A percentile compares a stretch with the other conserved stretches of the same genome.
Evolutionary conservation across 176 grass and related monocot genomes (phyloP).

Genomic region (Alopecurus myosuroides): DNA sequence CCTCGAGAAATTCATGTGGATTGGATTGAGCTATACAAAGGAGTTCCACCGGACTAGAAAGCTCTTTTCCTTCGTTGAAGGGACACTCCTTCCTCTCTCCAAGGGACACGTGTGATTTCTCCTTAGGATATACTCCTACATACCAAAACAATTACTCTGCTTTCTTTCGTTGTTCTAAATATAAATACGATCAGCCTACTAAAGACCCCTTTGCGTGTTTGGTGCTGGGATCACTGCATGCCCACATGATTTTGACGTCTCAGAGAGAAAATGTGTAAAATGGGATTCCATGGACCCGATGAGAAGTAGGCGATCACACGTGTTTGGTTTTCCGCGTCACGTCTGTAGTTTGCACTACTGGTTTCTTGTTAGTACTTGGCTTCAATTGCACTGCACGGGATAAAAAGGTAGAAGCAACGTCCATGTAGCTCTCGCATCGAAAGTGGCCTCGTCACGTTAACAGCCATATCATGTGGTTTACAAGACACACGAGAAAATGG

Average conservation of each 20-base stretch:
- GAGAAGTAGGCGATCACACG: neutral
- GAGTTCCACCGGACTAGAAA: neutral
- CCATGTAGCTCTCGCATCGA: neutral
- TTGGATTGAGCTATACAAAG: neutral
- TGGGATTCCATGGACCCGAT: neutral
- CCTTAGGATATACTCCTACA: neutral
- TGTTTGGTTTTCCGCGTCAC: slow-evolving; percentile 30
- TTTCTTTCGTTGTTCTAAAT: neutral
- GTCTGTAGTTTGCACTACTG: neutral
- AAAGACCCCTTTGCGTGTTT: neutral
- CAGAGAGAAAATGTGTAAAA: neutral
- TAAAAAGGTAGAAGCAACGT: neutral
- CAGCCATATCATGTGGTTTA: neutral
- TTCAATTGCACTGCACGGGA: slow-evolving; percentile 30
- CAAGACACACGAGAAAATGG: neutral
- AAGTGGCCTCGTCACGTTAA: neutral
- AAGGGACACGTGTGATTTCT: neutral
- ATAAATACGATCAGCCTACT: neutral
- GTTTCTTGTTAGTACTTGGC: neutral
- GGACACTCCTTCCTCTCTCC: neutral
- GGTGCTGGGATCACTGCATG: neutral
- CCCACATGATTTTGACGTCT: neutral
- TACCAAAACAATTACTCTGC: neutral
- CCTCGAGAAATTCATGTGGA: neutral
- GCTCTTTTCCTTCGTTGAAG: neutral